phyloP scores from a whole-genome alignment of 78 protist species.

The Chrysochromulina parva region DNA sequence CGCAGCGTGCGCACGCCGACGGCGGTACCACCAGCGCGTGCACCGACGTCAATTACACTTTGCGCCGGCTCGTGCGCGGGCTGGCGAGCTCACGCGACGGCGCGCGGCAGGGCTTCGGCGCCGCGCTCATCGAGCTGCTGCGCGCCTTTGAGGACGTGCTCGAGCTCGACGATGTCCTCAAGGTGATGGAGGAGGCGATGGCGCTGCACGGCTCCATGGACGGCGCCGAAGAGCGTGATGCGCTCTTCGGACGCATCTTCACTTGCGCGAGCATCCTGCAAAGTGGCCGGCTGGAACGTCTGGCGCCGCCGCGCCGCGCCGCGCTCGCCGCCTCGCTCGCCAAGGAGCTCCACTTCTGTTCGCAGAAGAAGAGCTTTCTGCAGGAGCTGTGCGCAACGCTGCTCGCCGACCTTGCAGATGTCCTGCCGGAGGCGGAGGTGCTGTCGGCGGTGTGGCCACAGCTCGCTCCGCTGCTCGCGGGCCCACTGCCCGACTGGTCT shows the following conservation, averaged over 20 bases:
- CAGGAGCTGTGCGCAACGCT: background rate
- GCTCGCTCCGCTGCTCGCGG: background rate
- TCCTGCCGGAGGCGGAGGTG: background rate
- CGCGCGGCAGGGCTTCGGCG: conserved; percentile 9
- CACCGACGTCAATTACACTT: background rate
- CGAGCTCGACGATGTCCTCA: background rate
- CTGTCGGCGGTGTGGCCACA: background rate
- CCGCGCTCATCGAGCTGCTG: conserved; percentile 23
- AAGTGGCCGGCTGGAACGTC: background rate
- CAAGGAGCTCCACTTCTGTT: background rate
- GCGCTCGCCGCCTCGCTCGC: background rate
- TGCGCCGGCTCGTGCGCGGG: conserved; percentile 9
- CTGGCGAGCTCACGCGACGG: background rate
- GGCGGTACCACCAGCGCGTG: too few species aligned
- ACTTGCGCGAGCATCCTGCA: background rate
- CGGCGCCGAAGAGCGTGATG: background rate
- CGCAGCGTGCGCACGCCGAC: too few species aligned
- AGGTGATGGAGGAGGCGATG: background rate
- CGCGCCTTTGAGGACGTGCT: background rate
- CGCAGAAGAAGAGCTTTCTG: background rate
- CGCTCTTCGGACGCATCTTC: background rate
- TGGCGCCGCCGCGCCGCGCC: background rate
- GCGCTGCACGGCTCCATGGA: background rate
- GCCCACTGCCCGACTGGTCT: background rate
- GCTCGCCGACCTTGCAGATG: background rate